Conservation (phyloP, 441 rosid genomes). For the Gossypium gossypioides region DNA sequence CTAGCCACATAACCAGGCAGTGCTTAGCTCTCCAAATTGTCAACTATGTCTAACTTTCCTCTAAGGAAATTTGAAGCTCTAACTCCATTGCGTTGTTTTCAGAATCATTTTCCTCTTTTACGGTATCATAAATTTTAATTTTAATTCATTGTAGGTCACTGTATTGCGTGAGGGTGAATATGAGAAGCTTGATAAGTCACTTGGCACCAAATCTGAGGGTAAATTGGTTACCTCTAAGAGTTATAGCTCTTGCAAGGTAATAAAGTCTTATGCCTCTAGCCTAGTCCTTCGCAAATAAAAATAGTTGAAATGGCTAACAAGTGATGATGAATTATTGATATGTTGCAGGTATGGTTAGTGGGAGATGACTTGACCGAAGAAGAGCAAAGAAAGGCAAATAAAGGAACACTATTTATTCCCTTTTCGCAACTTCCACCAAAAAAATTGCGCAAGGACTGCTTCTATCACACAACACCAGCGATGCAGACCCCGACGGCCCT, state of each 20-base stretch:
- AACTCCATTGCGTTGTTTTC: neutral
- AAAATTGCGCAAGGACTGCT: slow-evolving; percentile 41
- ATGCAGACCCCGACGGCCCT: slow-evolving; percentile 37
- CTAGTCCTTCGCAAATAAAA: neutral
- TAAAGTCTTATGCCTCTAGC: neutral
- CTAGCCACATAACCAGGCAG: neutral
- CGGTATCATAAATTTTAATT: no score
- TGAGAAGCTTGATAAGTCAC: slow-evolving; percentile 24
- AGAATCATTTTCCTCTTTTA: no score
- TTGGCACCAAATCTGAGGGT: slow-evolving; percentile 9
- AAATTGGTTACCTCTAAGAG: slow-evolving; percentile 24
- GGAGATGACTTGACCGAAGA: slow-evolving; percentile 39
- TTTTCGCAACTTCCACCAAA: slow-evolving; percentile 45
- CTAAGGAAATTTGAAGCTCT: no score
- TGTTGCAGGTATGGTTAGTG: slow-evolving; percentile 42
- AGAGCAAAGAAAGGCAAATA: slow-evolving; percentile 43
- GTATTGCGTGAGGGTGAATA: slow-evolving; percentile 23
- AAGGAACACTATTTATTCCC: slow-evolving; percentile 57
- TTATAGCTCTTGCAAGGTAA: slow-evolving; percentile 23
- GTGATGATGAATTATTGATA: neutral
- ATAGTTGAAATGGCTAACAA: neutral
- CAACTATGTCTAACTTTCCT: neutral
- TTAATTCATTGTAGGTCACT: slow-evolving; percentile 24
- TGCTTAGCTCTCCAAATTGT: neutral
- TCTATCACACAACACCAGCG: slow-evolving; percentile 51